phyloP scores from a whole-genome alignment of 768 basidiomycete species.

The Albatrellus ellisii region DNA sequence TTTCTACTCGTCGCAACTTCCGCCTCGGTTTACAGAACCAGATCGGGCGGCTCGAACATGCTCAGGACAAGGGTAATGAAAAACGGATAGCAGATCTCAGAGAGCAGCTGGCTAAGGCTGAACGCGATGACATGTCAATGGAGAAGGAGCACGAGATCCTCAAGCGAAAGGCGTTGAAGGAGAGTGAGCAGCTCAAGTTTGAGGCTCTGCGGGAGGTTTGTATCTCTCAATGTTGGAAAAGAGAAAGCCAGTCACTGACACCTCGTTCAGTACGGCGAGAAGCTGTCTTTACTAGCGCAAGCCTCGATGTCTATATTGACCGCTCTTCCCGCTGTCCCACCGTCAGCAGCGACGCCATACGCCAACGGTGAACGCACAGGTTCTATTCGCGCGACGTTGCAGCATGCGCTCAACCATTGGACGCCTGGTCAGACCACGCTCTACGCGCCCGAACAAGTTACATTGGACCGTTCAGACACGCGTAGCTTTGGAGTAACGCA shows the following conservation, averaged over 20 bases:
- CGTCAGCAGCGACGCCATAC: conserved; percentile 42
- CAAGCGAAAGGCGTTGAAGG: conserved; percentile 62
- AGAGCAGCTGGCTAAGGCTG: conserved; percentile 52
- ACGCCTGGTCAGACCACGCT: conserved; percentile 46
- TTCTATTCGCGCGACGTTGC: conserved; percentile 58
- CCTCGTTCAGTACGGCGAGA: conserved; percentile 58
- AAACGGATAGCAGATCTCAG: conserved; percentile 58
- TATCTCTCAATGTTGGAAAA: background rate
- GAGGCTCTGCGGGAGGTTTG: conserved; percentile 67
- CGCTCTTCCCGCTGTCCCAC: conserved; percentile 57
- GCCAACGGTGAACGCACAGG: conserved; percentile 49
- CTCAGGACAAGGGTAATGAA: conserved; percentile 49
- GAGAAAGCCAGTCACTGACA: conserved; percentile 5
- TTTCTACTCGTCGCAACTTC: conserved; percentile 48
- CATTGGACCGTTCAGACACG: conserved; percentile 59
- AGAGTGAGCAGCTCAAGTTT: conserved; percentile 72
- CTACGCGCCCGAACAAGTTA: conserved; percentile 27
- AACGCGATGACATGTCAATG: conserved; percentile 45
- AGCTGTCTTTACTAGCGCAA: conserved; percentile 60
- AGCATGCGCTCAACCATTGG: conserved; percentile 70
- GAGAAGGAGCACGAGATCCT: conserved; percentile 62
- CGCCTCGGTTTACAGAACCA: conserved; percentile 46
- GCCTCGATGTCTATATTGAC: conserved; percentile 49
- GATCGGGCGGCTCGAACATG: conserved; percentile 53
- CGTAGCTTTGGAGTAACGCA: conserved; percentile 81